Evolutionary conservation across 805 yeast species (phyloP), one percentile per base, ranked within the genome.

Genomic region (Candida adriatica): DNA sequence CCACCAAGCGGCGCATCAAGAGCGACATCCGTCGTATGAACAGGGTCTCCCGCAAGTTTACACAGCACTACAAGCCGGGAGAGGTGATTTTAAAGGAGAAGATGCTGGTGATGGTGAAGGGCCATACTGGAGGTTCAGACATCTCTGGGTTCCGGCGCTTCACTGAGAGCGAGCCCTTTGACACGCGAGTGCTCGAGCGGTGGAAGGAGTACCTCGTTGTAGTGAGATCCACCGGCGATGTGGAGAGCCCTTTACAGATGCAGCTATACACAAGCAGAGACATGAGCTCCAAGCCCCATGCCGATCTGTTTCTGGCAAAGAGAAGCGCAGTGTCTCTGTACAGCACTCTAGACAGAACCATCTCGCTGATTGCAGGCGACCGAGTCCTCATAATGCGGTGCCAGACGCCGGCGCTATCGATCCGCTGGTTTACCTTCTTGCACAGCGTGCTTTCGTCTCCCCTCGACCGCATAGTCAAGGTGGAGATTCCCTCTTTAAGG

Each of bases 141-240:
- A 37, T 34, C 4, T 16, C 38, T 6, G 36, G 42, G 2, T 49
- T 64, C 9, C 53, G 62, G 5, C 38, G 14, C 2, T 66, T 69
- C 37, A 62, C 67, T 10, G 85, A 77, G 38, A 49, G 56, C 8
- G 76, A 73, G 35, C 59, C 66, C 1, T 61, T 64, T 16, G 73
- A 73, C 24, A 64, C 83, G 1, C 57, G 79, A 31, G 66, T 82
- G 1, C 39, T 65, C 8, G 88, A 83, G 35, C 58, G 86, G 29
- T 86, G 96, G 92, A 73, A 68, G 38, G 96, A 88, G 50, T 84
- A 76, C 49, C 59, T 75, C 17, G 79, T 82, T 3, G 85, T 82
- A 2, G 77, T 80, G 1, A 61, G 90, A 37, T 68, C 72, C n/a
- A 74, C 83, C 0, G 76, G 73, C 11, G 57, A 64, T 35, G 29